A percentile compares a stretch with the other conserved stretches of the same genome.
Evolutionary conservation across 805 yeast genomes (phyloP).

Genomic region (Wickerhamomyces silvicola): DNA sequence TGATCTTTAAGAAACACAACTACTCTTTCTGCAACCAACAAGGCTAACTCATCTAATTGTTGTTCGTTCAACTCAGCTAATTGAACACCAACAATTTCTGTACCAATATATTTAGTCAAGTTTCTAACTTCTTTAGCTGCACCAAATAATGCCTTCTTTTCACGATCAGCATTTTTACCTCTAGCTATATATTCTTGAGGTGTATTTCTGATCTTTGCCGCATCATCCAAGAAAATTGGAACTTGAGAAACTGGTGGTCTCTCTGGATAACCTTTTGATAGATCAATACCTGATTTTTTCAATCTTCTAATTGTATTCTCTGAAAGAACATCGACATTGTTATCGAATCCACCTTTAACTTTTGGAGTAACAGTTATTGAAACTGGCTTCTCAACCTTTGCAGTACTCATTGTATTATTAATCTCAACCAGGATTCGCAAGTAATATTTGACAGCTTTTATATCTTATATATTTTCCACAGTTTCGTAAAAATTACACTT

Average conservation of each 20-base stretch:
- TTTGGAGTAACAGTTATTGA: not conserved
- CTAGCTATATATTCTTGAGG: conserved; percentile 28
- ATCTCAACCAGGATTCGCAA: too few species aligned
- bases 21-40: conserved; percentile 40
- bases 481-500: too few species aligned
- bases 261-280: conserved; percentile 33
- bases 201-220: conserved; percentile 27
- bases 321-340: too few species aligned
- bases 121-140: conserved; percentile 35
- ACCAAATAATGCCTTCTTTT: conserved; percentile 33
- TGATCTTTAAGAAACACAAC: conserved; percentile 46
- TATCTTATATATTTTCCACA: too few species aligned
- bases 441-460: too few species aligned
- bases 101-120: conserved; percentile 41
- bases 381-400: too few species aligned
- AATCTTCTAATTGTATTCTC: not conserved
- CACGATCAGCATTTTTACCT: conserved; percentile 33
- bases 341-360: not conserved
- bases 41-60: conserved; percentile 42
- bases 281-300: conserved; percentile 17
- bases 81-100: conserved; percentile 43
- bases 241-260: conserved; percentile 25
- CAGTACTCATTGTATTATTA: too few species aligned
- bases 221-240: conserved; percentile 37
- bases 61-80: conserved; percentile 33